Percentiles rank a stretch among this genome's conserved stretches.
Evolutionary conservation across 495 filamentous ascomycete genomes (phyloP).

Genomic region (Trichocladium antarcticum): DNA sequence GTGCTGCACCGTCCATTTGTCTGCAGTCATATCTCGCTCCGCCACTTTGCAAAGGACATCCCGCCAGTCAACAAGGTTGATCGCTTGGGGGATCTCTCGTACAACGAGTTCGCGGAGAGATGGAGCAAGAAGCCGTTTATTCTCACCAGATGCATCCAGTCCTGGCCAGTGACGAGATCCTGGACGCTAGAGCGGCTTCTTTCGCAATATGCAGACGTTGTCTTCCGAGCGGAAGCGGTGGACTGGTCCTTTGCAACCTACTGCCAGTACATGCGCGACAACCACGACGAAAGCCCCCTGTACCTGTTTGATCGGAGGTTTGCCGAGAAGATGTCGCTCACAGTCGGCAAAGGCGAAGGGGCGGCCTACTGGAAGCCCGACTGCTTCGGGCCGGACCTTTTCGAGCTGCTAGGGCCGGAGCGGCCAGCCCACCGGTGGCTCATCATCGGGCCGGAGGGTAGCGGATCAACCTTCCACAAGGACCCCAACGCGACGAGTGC

Average conservation of each 20-base stretch:
- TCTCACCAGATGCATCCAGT: slow-evolving; percentile 67
- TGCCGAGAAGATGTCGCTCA: slow-evolving; percentile 72
- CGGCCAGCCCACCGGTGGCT: slow-evolving; percentile 88
- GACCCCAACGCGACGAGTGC: slow-evolving; percentile 60
- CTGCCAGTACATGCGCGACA: slow-evolving; percentile 72
- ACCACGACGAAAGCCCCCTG: slow-evolving; percentile 75
- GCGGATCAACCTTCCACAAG: slow-evolving; percentile 94
- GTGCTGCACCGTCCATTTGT: slow-evolving; percentile 82
- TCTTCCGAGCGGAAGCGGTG: slow-evolving; percentile 85
- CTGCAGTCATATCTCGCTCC: slow-evolving; percentile 64
- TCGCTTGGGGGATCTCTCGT: slow-evolving; percentile 55
- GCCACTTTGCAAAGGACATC: slow-evolving; percentile 57
- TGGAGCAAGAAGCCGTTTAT: slow-evolving; percentile 86
- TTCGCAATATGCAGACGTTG: slow-evolving; percentile 48
- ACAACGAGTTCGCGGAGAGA: slow-evolving; percentile 57
- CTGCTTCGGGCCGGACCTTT: slow-evolving; percentile 84
- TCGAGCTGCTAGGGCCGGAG: slow-evolving; percentile 65
- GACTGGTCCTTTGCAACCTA: slow-evolving; percentile 81
- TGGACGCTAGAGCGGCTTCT: slow-evolving; percentile 63
- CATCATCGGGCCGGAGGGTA: slow-evolving; percentile 79
- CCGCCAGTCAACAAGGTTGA: slow-evolving; percentile 61
- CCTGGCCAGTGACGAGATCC: slow-evolving; percentile 66
- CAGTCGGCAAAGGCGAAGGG: slow-evolving; percentile 43
- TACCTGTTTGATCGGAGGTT: slow-evolving; percentile 89
- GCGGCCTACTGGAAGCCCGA: slow-evolving; percentile 71